Evolutionary conservation across 768 basidiomycete genomes (phyloP).

Genomic region (Auricularia cornea): DNA sequence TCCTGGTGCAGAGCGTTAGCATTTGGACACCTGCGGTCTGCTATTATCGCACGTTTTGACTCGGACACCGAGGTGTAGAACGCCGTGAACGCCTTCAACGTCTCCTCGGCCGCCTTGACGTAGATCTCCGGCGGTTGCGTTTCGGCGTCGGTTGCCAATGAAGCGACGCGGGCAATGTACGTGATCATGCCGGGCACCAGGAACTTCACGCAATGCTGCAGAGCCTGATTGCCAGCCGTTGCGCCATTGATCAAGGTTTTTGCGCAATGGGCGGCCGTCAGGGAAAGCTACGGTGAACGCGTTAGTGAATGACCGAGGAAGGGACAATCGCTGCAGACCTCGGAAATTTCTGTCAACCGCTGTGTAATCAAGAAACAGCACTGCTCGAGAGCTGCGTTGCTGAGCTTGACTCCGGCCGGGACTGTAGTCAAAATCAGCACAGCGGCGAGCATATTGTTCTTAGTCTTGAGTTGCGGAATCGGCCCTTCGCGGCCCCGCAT

Average conservation of each 20-base stretch:
- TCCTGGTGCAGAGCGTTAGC: slow-evolving; percentile 33
- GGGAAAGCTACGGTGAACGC: slow-evolving; percentile 43
- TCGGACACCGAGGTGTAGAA: slow-evolving; percentile 51
- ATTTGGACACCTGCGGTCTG: not conserved
- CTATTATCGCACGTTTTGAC: slow-evolving; percentile 48
- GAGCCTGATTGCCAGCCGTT: slow-evolving; percentile 49
- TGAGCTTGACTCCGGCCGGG: slow-evolving; percentile 56
- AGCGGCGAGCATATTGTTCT: slow-evolving; percentile 79
- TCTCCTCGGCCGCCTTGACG: slow-evolving; percentile 59
- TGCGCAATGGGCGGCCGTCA: slow-evolving; percentile 86
- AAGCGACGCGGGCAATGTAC: slow-evolving; percentile 63
- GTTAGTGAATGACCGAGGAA: not conserved
- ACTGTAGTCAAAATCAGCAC: slow-evolving; percentile 80
- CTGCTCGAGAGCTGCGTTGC: slow-evolving; percentile 71
- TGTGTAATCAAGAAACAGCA: slow-evolving; percentile 78
- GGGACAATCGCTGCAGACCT: slow-evolving; percentile 37
- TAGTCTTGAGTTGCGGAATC: slow-evolving; percentile 74
- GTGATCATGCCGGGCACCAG: slow-evolving; percentile 78
- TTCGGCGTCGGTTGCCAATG: slow-evolving; percentile 47
- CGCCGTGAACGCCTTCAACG: slow-evolving; percentile 69
- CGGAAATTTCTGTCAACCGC: slow-evolving; percentile 59
- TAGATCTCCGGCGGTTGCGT: slow-evolving; percentile 41
- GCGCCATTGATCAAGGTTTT: slow-evolving; percentile 76
- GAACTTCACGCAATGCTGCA: slow-evolving; percentile 63
- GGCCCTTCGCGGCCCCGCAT: slow-evolving; percentile 81